These are phyloP conservation scores for Hypsizygus marmoreus DNA, from an alignment of 768 basidiomycete species.

Conservation along the genomic window DNA sequence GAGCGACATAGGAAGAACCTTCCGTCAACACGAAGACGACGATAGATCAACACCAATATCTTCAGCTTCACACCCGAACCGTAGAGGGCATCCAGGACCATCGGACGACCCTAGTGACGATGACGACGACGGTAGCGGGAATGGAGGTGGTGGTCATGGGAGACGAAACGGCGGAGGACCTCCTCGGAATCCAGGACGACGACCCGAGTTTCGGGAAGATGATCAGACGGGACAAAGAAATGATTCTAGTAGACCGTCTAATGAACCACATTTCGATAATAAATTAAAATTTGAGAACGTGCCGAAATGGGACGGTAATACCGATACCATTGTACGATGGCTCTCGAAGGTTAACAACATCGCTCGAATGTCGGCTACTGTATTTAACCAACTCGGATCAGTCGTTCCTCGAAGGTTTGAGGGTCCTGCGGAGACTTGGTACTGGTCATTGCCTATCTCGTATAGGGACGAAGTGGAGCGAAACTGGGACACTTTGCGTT, in stretches of 20 bases:
- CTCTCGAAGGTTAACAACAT: conserved; percentile 28
- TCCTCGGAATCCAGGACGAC: neutral
- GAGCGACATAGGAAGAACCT: neutral
- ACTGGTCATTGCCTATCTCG: neutral
- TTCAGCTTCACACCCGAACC: neutral
- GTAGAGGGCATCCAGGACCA: neutral
- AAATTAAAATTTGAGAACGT: conserved; percentile 31
- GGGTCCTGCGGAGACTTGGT: conserved; percentile 8
- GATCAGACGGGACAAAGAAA: too few species aligned
- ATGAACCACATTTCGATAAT: conserved; percentile 29
- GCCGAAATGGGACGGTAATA: conserved; percentile 34
- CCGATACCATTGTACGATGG: conserved; percentile 28
- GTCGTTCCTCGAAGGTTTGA: conserved; percentile 29
- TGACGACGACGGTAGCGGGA: neutral
- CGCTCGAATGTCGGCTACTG: conserved; percentile 13
- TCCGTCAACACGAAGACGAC: neutral
- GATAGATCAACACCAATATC: neutral
- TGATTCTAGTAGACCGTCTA: too few species aligned
- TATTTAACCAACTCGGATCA: conserved; percentile 28
- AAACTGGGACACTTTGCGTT: too few species aligned
- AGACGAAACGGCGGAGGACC: neutral
- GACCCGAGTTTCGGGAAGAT: neutral
- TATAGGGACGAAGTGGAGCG: conserved; percentile 11
- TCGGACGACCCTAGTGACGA: neutral
- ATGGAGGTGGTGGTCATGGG: neutral